Percentiles rank a stretch among this genome's conserved stretches.
Evolutionary conservation across 139 green algal genomes (phyloP).

Genomic region (Microglena sp.): DNA sequence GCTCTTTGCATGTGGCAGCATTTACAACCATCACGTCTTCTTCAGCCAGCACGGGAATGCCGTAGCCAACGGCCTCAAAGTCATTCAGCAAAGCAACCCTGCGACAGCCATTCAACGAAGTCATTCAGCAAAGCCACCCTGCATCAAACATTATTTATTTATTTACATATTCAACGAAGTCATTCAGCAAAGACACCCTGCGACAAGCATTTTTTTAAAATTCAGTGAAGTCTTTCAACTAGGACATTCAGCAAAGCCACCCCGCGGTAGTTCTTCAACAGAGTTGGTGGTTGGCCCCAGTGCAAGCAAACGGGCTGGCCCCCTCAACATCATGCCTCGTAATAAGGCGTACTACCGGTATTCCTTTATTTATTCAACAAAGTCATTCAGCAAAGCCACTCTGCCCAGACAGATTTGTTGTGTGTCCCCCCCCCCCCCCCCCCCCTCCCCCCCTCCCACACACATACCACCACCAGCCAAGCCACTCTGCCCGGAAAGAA

Average conservation of each 20-base stretch:
- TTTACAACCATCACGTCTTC: conserved; percentile 57
- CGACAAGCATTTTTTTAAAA: background rate
- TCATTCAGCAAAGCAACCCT: conserved; percentile 79
- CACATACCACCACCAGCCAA: no score
- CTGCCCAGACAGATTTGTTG: no score
- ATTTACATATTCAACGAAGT: background rate
- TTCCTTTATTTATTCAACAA: no score
- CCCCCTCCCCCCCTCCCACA: no score
- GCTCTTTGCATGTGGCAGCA: conserved; percentile 25
- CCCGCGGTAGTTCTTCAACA: no score
- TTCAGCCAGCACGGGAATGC: conserved; percentile 51
- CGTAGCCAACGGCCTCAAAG: conserved; percentile 90
- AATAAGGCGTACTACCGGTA: no score
- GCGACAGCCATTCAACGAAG: background rate
- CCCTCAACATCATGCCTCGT: no score
- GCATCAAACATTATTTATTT: conserved; percentile 1
- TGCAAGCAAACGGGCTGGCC: no score
- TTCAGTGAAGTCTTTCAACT: background rate
- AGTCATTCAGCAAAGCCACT: no score
- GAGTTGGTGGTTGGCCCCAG: no score
- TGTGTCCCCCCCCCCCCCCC: no score
- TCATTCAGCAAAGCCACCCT: background rate
- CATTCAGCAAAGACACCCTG: background rate
- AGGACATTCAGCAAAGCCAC: background rate
- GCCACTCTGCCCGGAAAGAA: no score